Evolutionary conservation across 1,284 basidiomycete species (phyloP).

Genomic region (Mycena sp.): DNA sequence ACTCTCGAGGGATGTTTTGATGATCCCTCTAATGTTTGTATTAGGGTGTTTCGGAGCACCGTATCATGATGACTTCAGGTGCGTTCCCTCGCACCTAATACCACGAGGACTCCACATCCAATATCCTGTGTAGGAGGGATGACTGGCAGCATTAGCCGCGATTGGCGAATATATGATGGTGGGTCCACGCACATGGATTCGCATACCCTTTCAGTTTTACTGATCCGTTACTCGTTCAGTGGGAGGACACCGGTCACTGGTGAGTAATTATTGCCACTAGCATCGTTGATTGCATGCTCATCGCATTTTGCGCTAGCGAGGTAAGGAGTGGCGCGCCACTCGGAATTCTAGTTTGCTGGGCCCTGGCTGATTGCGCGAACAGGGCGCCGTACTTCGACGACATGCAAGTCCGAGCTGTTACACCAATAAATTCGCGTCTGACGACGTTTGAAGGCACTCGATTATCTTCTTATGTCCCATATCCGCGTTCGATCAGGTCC

Average conservation of each 20-base stretch:
- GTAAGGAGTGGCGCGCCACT: constrained; percentile 36
- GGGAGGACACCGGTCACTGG: constrained; percentile 66
- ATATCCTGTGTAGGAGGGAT: constrained; percentile 19
- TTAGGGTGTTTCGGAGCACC: constrained; percentile 60
- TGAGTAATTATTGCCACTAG: constrained; percentile 37
- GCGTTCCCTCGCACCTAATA: constrained; percentile 20
- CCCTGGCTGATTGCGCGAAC: constrained; percentile 22
- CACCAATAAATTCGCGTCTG: too few species aligned
- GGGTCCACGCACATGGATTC: constrained; percentile 38
- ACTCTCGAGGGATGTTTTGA: background rate
- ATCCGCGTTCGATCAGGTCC: constrained; percentile 78
- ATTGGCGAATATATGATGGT: constrained; percentile 53
- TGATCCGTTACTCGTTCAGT: constrained; percentile 45
- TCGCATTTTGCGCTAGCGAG: constrained; percentile 43
- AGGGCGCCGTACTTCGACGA: constrained; percentile 81
- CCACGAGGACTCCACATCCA: background rate
- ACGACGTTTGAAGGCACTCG: too few species aligned
- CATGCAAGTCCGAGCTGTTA: too few species aligned
- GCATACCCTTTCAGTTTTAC: background rate
- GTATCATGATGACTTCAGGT: constrained; percentile 54
- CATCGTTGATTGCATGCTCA: constrained; percentile 7
- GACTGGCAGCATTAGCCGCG: constrained; percentile 34
- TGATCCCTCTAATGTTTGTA: background rate
- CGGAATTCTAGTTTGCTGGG: background rate
- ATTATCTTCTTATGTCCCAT: constrained; percentile 81